Evolutionary conservation across 1,139 yeast species (phyloP), one percentile per base, ranked within the genome.

Genomic region (Insectozyma bohioensis): DNA sequence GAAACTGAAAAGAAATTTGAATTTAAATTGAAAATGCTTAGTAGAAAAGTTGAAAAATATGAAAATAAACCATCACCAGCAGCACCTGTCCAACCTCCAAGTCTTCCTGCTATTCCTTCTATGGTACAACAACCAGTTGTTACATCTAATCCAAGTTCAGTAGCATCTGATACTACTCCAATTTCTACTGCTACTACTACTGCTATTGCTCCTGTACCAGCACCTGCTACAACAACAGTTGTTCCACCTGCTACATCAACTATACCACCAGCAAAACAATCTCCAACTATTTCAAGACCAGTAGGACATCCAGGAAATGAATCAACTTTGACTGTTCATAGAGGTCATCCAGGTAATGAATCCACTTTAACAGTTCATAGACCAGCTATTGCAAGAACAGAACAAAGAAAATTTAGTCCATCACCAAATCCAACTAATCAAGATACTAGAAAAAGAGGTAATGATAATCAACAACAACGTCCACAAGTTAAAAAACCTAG

Each of bases 1-100:
- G 60, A 59, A 33, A 59, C 63, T 18, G 69, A 65, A 34, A 69
- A 68, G 52, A 57, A 63, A 38, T 62, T 56, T 38, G 72, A 67
- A 36, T 52, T 67, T 39, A 66, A 64, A 43, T 52, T 68, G 44
- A 62, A 61, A 37, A 66, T 63, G 63, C 59, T 69, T 50, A 68
- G 59, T 45, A 61, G 71, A 43, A 68, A 64, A 47, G 52, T 65
- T 23, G 73, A 67, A 27, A 59, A 57, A 26, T 48, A 60, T 18
- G 69, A 62, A 25, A 27, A 35, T 12, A 35, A 29, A 17, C 30
- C 19, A 17, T 21, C 15, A 20, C 19, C 19, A 12, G 19, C 19
- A 12, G 10, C 13, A 20, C 10, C 13, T 6, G 20, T 10, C 26
- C 24, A 28, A 12, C 23, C 24, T 18, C 2, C 22, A 22, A 26